Base-by-base conservation (phyloP, 1,284 basidiomycete genomes). In the Moesziomyces antarcticus region DNA sequence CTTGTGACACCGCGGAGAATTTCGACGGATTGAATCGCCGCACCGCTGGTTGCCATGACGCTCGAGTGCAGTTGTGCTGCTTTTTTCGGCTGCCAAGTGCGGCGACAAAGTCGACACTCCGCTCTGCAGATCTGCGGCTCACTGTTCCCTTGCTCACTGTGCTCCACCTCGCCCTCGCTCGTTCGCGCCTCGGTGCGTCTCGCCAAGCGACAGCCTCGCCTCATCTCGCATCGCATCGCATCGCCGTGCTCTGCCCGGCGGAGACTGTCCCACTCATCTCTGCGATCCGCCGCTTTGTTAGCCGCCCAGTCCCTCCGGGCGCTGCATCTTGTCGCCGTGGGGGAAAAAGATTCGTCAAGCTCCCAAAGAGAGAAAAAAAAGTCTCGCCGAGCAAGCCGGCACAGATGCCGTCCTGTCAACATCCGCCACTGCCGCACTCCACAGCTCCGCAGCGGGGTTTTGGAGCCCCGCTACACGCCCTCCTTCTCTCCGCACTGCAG, bases 111-210 rank as follows among this genome's bases (percentile, higher is more conserved):
- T 3, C 11, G 11, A 11, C 30, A 33, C 13, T 13, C 30, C 30
- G 11, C 13, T 33, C 30, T 33, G 30, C 30, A 33, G 30, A 33
- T 33, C 30, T 33, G 30, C 30, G 30, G 30, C 24, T 8, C 46
- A 47, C 14, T 27, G 16, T 47, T 49, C 16, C 47, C 21, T n/a
- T 21, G 37, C 18, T 44, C 50, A 51, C 35, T 40, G 22, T 40
- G 50, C 50, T 8, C 27, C 40, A 1, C 16, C 3, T 33, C 10
- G 30, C 30, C 30, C 30, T 10, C 3, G 30, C 40, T 56, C 54
- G 55, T 47, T 48, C 21, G 42, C 37, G 45, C 9, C 30, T 56
- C 55, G 55, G 55, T 56, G 40, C 40, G 33, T 47, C 45, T 56
- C 40, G 30, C 30, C 30, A 33, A 33, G 30, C 30, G 30, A 33